Base-by-base conservation (phyloP, 2,329 filamentous ascomycete genomes). In the Leptographium wingfieldii region DNA sequence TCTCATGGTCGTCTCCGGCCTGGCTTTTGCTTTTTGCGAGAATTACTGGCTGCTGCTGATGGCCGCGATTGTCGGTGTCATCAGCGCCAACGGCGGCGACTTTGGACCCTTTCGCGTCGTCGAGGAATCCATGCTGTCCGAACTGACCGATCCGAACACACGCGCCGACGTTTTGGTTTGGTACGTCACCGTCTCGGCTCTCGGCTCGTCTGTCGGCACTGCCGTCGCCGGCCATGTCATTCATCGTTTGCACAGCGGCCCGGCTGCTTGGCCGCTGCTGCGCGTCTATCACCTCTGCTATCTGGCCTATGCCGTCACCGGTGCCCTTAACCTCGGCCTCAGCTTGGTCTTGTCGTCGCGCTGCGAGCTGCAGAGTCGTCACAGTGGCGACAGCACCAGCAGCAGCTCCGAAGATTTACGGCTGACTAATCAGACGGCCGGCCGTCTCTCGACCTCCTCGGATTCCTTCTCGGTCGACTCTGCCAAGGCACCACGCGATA, bases 31-130 rank as follows among this genome's bases (percentile, higher is more conserved):
- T 0, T 57, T 77, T 1, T 77, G 75, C 60, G 78, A 80, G 29
- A 80, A 80, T 61, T 86, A 79, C 64, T 85, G 82, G 81, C 69
- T 82, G 16, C 69, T 86, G 6, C 69, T 86, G 3, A 64, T 75
- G 0, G 83, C 82, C 0, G 81, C 82, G 1, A 75, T 85, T 3
- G 71, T 84, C 3, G 83, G 83, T 1, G 81, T 86, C 4, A 79
- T 86, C 58, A 83, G 79, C 67, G 78, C 82, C 0, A 83, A 73
- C 2, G 84, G 84, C 7, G 79, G 82, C 19, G 85, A 87, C 64
- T 85, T 87, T 67, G 85, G 84, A 0, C 84, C 85, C 0, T 87
- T 87, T 64, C 74, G 84, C 46, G 82, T 82, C 3, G 81, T 88
- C 38, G 85, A 87, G 67, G 84, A 87, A 73, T 83, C 80, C 0